Evolutionary conservation across 2,329 filamentous ascomycete species (phyloP).

Genomic region (Penicillium palitans): DNA sequence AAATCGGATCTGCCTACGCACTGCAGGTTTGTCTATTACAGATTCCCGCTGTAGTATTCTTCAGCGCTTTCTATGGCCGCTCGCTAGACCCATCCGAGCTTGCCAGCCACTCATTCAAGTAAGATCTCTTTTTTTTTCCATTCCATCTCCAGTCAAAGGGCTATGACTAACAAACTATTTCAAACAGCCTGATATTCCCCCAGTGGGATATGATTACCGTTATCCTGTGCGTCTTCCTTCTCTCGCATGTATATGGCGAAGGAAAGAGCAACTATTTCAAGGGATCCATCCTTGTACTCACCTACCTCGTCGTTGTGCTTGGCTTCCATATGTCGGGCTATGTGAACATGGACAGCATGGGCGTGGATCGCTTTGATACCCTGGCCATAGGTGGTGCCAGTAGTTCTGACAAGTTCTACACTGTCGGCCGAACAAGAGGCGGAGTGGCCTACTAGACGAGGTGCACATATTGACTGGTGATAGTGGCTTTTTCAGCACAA

Average conservation of each 20-base stretch:
- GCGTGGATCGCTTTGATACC: conserved; percentile 50
- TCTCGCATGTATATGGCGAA: conserved; percentile 97
- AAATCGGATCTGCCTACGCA: conserved; percentile 96
- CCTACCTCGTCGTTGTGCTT: conserved; percentile 86
- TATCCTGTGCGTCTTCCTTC: conserved; percentile 89
- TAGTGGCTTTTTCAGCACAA: neutral
- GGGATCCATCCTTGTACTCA: conserved; percentile 88
- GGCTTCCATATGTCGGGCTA: conserved; percentile 86
- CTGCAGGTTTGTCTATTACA: conserved; percentile 94
- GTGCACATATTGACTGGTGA: conserved; percentile 1
- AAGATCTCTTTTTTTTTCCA: conserved; percentile 24
- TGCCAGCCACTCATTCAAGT: conserved; percentile 55
- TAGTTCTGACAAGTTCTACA: conserved; percentile 42
- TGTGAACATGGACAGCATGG: conserved; percentile 53
- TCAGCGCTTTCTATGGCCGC: conserved; percentile 72
- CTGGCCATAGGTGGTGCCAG: conserved; percentile 42
- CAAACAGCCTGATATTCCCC: conserved; percentile 77
- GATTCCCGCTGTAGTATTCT: conserved; percentile 88
- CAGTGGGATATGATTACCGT: conserved; percentile 99
- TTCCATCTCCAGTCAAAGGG: neutral
- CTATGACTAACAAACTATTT: conserved; percentile 19
- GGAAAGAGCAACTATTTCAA: conserved; percentile 99
- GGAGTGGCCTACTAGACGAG: conserved; percentile 38
- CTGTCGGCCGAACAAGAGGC: conserved; percentile 40
- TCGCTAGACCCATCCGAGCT: conserved; percentile 58